Conservation (phyloP, 2,329 filamentous ascomycete species). For the Akanthomyces muscarius region DNA sequence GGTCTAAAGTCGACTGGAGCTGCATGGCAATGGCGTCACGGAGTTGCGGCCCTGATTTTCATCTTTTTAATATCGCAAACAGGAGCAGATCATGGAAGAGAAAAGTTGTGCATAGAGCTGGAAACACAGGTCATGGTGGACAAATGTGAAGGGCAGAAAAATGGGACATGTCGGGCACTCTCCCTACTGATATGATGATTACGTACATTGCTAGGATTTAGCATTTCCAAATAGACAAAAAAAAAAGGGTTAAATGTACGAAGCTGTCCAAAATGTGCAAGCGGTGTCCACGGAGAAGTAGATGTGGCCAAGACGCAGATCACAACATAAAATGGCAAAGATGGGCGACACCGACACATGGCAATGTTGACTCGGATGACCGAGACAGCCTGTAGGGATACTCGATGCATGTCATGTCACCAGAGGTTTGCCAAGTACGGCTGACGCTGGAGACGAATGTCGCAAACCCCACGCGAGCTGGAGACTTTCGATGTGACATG, state of each 20-base stretch:
- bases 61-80: constrained; percentile 7
- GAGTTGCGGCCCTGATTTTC: constrained; percentile 32
- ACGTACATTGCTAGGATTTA: constrained; percentile 13
- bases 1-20: constrained; percentile 20
- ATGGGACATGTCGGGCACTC: background rate
- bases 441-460: background rate
- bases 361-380: background rate
- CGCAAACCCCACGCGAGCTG: background rate
- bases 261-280: background rate
- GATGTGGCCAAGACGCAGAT: background rate
- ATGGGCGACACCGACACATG: constrained; percentile 10
- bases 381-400: background rate
- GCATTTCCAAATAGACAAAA: background rate
- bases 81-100: background rate
- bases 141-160: background rate
- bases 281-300: background rate
- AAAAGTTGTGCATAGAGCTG: constrained; percentile 3
- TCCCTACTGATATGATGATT: constrained; percentile 5
- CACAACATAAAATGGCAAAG: background rate
- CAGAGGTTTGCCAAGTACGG: background rate
- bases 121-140: background rate
- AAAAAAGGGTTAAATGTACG: constrained; percentile 8
- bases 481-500: background rate
- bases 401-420: background rate
- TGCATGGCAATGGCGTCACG: constrained; percentile 41